Evolutionary conservation across 805 yeast genomes (phyloP), one percentile per base, ranked within the genome.

Genomic region (Saturnispora bothae): DNA sequence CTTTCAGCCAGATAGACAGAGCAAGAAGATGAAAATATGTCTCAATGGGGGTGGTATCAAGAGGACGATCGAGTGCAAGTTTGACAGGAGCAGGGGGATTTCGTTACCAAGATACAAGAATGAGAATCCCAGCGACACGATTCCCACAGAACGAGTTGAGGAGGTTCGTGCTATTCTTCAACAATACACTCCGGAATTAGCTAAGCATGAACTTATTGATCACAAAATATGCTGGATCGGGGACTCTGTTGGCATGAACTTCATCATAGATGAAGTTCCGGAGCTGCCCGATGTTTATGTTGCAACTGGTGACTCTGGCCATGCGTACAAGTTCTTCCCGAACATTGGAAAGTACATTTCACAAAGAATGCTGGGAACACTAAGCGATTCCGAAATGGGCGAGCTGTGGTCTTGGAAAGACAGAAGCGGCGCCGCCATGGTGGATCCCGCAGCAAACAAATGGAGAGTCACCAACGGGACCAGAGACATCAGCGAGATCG

Each of bases 291-390:
- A 59, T 19, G 49, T 64, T 1, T 57, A 39, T 34, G 61, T 67
- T 19, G 69, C 69, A 0, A 54, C 65, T 5, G 73, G 71, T 14
- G 71, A 66, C 46, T 59, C 69, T 3, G 68, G 71, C 9, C 71
- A 67, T 47, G 68, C 57, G 2, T 66, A 55, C 46, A 67, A 67
- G 47, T 63, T 64, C 33, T 45, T 67, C 23, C 73, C 73, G 12
- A 62, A 56, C 30, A 63, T 67, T 37, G 71, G 72, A 1, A 58
- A 57, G 34, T 67, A 66, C 42, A 62, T 66, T 15, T 33, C 43
- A 4, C 47, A 49, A 26, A 56, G 48, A 32, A 33, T 64, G 14
- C 56, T 58, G 22, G 57, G 54, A 3, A 40, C 35, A 1, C 43
- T 64, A 28, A 23, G 26, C 10, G 47, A 46, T n/a, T 19, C 34